These are phyloP conservation scores for Psidium guajava DNA, from an alignment of 345 rosid genomes.

Conservation along the genomic window DNA sequence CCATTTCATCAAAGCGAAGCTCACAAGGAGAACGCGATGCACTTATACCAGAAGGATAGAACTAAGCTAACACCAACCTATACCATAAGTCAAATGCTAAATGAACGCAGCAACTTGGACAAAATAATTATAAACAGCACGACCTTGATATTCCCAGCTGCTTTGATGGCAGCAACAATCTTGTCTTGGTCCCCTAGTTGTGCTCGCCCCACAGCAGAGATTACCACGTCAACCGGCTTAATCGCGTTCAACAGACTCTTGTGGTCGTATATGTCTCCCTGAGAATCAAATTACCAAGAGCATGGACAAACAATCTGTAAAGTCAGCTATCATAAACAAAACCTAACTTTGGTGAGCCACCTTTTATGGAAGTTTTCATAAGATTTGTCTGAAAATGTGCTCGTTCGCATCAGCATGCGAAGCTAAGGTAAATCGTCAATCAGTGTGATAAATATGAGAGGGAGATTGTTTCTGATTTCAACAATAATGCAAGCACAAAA, in stretches of 20 bases:
- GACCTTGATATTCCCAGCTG: conserved; percentile 7
- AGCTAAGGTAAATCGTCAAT: no score
- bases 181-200: not conserved
- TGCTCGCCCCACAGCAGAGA: not conserved
- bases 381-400: no score
- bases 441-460: no score
- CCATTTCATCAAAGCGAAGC: not conserved
- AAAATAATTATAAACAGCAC: not conserved
- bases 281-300: not conserved
- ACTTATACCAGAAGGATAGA: not conserved
- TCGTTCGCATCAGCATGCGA: no score
- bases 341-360: not conserved
- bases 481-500: no score
- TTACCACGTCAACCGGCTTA: conserved; percentile 1
- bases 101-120: not conserved
- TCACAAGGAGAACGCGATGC: not conserved
- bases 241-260: conserved; percentile 1
- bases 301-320: not conserved
- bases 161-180: conserved; percentile 4
- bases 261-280: conserved; percentile 3
- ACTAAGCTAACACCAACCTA: not conserved
- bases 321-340: not conserved
- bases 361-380: no score
- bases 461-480: no score
- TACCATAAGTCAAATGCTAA: not conserved